Base-by-base conservation (phyloP, 2,329 filamentous ascomycete genomes). In the Chaetoscypha palmicola region DNA sequence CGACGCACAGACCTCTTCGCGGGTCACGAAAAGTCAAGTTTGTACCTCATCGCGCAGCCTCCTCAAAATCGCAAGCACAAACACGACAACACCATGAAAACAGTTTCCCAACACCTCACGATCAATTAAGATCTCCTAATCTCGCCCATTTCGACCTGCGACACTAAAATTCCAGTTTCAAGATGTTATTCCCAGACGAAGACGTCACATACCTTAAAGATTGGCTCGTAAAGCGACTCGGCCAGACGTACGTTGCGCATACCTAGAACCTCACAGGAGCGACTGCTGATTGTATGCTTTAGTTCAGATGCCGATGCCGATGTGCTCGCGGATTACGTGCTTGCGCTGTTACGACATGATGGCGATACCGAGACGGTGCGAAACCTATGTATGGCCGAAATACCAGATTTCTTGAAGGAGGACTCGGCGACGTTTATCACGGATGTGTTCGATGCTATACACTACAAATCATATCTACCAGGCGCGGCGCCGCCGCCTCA, bases 261-360 rank as follows among this genome's bases (percentile, higher is more conserved):
- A 9, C 12, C 9, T 17, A 16, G 10, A 16, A 3, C 4, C n/a
- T 8, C 10, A 5, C 3, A 34, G n/a, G 19, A 21, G 20, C 14
- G 16, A 11, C 17, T 21, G 16, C 31, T 11, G 4, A 21, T 11
- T 22, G 35, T n/a, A 20, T 36, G 32, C n/a, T 37, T 21, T 50
- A 87, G 84, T 41, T 86, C 83, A 21, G 85, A 90, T 58, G 85
- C 84, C 39, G 86, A 92, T 61, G 77, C 81, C 23, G 86, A 89
- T 58, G 84, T 91, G 4, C 78, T 92, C 2, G 86, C 85, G 36
- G 86, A 92, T 56, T 92, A 90, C 61, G 82, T 91, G n/a, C 72
- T 90, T 49, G 86, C 84, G 5, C 74, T 92, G 16, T 67, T 91
- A 35, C 76, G 77, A 43, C 80, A 84, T 49, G 83, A 88, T 52